Evolutionary conservation across 2,329 filamentous ascomycete species (phyloP), one percentile per base, ranked within the genome.

Genomic region (Sporothrix mexicana): DNA sequence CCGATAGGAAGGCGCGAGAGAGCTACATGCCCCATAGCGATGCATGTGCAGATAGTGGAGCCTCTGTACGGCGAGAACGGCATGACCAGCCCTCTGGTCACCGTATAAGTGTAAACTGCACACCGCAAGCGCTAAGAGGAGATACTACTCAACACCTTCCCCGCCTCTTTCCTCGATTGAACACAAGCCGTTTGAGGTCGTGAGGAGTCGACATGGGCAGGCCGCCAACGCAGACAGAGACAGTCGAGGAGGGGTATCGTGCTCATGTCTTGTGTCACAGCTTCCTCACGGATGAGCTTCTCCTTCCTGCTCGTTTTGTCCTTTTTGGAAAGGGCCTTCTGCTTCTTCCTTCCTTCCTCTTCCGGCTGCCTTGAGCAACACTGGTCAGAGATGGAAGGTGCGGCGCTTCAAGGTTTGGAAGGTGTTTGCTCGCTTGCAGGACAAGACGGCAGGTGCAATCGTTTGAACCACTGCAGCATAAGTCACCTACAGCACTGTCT

Each of bases 91-190:
- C 41, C 23, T 68, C 17, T 67, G 25, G 66, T 69, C 49, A 69
- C 49, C 49, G 66, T n/a, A 49, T 36, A 36, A 6, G 30, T 36
- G 30, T 36, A 17, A 25, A 9, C 25, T 2, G 15, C 49, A 61
- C 69, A 61, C 53, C 55, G 66, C 66, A 51, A 36, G 53, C 68
- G 41, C 68, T 25, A 57, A 57, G n/a, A 66, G 47, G 20, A 67
- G 23, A 49, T 49, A 49, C 45, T n/a, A 30, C 36, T 47, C 17
- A 30, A 36, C 20, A 20, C 51, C 51, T 55, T 57, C 69, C 69
- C 55, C 69, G 53, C 57, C 55, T 62, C 55, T 62, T 62, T 51
- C 45, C 55, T 59, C 51, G 53, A 70, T 69, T 47, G 36, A 30
- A 69, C 25, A 36, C 47, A 68, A 68, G 45, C 10, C 23, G 1